Evolutionary conservation across 768 basidiomycete genomes (phyloP).

Genomic region (Russula sp.): DNA sequence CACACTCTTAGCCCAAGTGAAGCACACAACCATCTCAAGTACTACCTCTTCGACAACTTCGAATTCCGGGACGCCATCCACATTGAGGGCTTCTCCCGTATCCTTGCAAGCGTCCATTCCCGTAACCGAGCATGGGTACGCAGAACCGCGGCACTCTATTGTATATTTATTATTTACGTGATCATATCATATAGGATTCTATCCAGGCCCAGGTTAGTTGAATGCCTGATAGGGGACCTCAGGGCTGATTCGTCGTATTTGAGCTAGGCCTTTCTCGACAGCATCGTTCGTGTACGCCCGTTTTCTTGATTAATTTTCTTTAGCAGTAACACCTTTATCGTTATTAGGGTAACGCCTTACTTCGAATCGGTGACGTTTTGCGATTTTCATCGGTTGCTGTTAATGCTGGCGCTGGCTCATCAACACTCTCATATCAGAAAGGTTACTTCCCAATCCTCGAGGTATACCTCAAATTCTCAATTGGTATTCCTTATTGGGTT

Average conservation of each 20-base stretch:
- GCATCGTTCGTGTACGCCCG: slow-evolving; percentile 30
- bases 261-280: slow-evolving; percentile 33
- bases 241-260: neutral
- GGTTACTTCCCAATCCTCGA: slow-evolving; percentile 38
- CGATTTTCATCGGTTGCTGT: slow-evolving; percentile 30
- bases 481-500: neutral
- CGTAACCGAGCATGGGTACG: slow-evolving; percentile 34
- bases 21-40: slow-evolving; percentile 34
- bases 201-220: slow-evolving; percentile 35
- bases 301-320: neutral
- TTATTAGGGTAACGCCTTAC: slow-evolving; percentile 33
- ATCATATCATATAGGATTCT: slow-evolving; percentile 25
- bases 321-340: neutral
- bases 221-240: neutral
- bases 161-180: neutral
- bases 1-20: slow-evolving; percentile 31
- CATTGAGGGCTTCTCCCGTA: slow-evolving; percentile 34
- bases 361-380: slow-evolving; percentile 38
- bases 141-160: neutral
- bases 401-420: slow-evolving; percentile 16
- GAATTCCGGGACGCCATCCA: slow-evolving; percentile 31
- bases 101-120: slow-evolving; percentile 33
- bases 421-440: slow-evolving; percentile 36
- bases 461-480: slow-evolving; percentile 26
- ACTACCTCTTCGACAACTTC: slow-evolving; percentile 32